Base-by-base conservation (phyloP, 768 basidiomycete genomes). In the Nidularia pulvinata region DNA sequence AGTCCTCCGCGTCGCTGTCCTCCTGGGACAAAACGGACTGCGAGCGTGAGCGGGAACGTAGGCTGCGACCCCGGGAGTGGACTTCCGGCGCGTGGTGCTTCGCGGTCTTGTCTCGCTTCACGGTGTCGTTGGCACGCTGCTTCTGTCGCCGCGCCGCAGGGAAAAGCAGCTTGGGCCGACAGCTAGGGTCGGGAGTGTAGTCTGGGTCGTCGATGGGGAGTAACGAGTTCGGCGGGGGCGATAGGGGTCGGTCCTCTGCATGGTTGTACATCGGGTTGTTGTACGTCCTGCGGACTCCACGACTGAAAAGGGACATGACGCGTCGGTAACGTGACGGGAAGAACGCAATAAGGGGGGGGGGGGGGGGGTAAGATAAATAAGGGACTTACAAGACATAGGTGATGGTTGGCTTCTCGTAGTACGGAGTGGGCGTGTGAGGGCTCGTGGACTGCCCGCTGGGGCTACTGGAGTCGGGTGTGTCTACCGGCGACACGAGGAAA, bases 351-450 rank as follows among this genome's bases (percentile, higher is more conserved):
- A 30, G 2, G 25, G 25, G 25, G 25, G 25, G 3, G 25, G 25
- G 25, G 25, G 3, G 25, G 25, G 25, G 25, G 25, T 4, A 30
- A 30, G 25, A 35, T n/a, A 47, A 45, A 33, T 19, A 9, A 32
- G 25, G 36, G 3, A 81, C 87, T 61, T 66, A 90, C 88, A 90
- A 90, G 46, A 91, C 89, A 61, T 86, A 87, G 30, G 82, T 83
- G 49, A 90, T 70, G 2, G 79, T 88, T 0, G 85, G 84, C 59
- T 78, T 79, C 64, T 89, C 88, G 34, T 77, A 71, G 36, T 62
- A 62, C 5, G 64, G 69, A 44, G 66, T 69, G 11, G 81, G 79
- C 0, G 76, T 74, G 14, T 61, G 54, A n/a, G 71, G 68, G 59
- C 62, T 65, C 25, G 25, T 4, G 25, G 25, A 30, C 25, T 30